Evolutionary conservation across 208 protist genomes (phyloP), one percentile per base, ranked within the genome.

Genomic region (Leishmania martiniquensis): DNA sequence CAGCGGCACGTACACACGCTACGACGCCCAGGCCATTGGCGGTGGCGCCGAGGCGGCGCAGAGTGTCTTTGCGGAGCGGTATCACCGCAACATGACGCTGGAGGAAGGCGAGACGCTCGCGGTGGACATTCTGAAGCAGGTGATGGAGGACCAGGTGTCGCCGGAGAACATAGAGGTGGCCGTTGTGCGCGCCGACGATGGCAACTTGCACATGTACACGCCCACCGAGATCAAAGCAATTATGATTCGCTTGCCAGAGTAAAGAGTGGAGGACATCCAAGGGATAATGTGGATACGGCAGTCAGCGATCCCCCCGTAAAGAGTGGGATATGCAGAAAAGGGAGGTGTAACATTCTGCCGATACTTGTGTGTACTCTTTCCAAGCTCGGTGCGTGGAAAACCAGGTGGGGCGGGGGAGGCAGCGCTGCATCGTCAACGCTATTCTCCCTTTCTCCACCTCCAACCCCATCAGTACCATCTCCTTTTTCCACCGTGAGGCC

Each of bases 141-240:
- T 99, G 10, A 99, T 99, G 99, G 99, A 99, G 84, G 99, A 99
- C 75, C 98, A 99, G 80, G 78, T 99, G 29, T 98, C 92, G 52
- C 90, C 93, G 52, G 98, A 90, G 55, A 99, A 99, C 84, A 94
- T 99, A 52, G 99, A 99, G 85, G 88, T 99, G 22, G 98, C 97
- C 5, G 85, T 97, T 15, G 89, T 99, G 7, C 81, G 87, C 37
- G 89, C 84, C 17, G 88, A 89, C 67, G 89, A 87, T 7, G 88
- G 90, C 10, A 97, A 96, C 78, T 93, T 98, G 77, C 86, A 95
- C 63, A 95, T 99, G 47, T 98, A 98, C 87, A 84, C 76, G 29
- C 91, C 90, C n/a, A 94, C 88, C 37, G 80, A 92, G 76, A 93
- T 99, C 57, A 91, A 98, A 79, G 80, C 79, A 25, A 93, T 99